phyloP scores from a whole-genome alignment of 805 yeast genomes.

The Nakazawaea pomicola region DNA sequence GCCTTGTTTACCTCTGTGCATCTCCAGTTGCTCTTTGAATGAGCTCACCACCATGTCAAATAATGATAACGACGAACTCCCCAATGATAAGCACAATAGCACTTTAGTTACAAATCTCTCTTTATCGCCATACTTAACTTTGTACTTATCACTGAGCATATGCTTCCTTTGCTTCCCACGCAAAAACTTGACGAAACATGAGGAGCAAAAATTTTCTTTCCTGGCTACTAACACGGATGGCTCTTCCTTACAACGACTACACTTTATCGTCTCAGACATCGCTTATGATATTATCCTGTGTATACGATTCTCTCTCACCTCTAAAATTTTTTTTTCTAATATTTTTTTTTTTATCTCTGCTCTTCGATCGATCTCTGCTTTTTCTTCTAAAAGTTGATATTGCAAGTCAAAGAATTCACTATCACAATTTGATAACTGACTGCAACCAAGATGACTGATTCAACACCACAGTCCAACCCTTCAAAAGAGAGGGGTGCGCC shows the following conservation, averaged over 20 bases:
- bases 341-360: slow-evolving; percentile 4
- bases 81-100: slow-evolving; percentile 61
- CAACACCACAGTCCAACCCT: no score
- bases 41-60: slow-evolving; percentile 61
- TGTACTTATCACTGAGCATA: slow-evolving; percentile 67
- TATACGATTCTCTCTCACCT: not conserved
- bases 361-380: no score
- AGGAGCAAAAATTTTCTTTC: slow-evolving; percentile 59
- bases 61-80: slow-evolving; percentile 60
- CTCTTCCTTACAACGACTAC: slow-evolving; percentile 46
- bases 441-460: no score
- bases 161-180: slow-evolving; percentile 77
- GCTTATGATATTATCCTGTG: no score
- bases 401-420: no score
- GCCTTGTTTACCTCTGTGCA: slow-evolving; percentile 64
- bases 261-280: slow-evolving; percentile 16
- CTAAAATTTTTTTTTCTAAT: slow-evolving; percentile 8
- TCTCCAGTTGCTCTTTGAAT: slow-evolving; percentile 54
- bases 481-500: no score
- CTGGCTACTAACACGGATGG: slow-evolving; percentile 44
- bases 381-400: no score
- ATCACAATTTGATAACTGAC: no score
- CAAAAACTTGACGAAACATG: slow-evolving; percentile 69
- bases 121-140: slow-evolving; percentile 55
- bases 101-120: slow-evolving; percentile 28